Percentiles rank a stretch among this genome's conserved stretches.
Evolutionary conservation across 2,329 filamentous ascomycete genomes (phyloP).

Genomic region (Lecanicillium sp.): DNA sequence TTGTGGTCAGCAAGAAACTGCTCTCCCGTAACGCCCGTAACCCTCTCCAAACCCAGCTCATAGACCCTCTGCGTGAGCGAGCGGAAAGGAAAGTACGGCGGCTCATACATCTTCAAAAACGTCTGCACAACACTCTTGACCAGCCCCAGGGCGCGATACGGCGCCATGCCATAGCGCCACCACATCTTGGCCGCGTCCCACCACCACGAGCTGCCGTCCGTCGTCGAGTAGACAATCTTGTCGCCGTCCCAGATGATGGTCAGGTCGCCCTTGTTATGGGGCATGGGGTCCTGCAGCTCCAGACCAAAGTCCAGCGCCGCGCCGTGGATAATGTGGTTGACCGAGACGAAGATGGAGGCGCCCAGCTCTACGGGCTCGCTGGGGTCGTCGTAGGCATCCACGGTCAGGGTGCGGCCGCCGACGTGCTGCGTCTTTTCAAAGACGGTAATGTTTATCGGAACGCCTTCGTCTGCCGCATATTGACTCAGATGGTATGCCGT

Average conservation of each 20-base stretch:
- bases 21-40: slow-evolving; percentile 64
- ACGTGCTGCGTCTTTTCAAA: slow-evolving; percentile 74
- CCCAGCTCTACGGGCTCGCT: slow-evolving; percentile 72
- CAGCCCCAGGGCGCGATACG: slow-evolving; percentile 63
- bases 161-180: slow-evolving; percentile 79
- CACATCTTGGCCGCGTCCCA: slow-evolving; percentile 74
- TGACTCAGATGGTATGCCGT: slow-evolving; percentile 74
- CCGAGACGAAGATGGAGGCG: slow-evolving; percentile 81
- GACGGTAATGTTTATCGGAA: slow-evolving; percentile 71
- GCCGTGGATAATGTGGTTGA: slow-evolving; percentile 75
- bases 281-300: slow-evolving; percentile 36
- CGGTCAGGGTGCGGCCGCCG: slow-evolving; percentile 81
- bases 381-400: slow-evolving; percentile 65
- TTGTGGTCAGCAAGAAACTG: slow-evolving; percentile 63
- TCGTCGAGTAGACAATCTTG: slow-evolving; percentile 60
- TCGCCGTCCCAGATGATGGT: slow-evolving; percentile 82
- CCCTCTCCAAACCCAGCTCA: slow-evolving; percentile 57
- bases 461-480: slow-evolving; percentile 54
- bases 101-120: slow-evolving; percentile 75
- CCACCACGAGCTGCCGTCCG: slow-evolving; percentile 57
- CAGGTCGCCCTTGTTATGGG: slow-evolving; percentile 41
- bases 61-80: slow-evolving; percentile 63
- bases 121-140: slow-evolving; percentile 63
- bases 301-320: slow-evolving; percentile 68
- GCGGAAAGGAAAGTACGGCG: slow-evolving; percentile 75